Conservation (phyloP, 208 protist genomes). For the Acanthamoeba quina region DNA sequence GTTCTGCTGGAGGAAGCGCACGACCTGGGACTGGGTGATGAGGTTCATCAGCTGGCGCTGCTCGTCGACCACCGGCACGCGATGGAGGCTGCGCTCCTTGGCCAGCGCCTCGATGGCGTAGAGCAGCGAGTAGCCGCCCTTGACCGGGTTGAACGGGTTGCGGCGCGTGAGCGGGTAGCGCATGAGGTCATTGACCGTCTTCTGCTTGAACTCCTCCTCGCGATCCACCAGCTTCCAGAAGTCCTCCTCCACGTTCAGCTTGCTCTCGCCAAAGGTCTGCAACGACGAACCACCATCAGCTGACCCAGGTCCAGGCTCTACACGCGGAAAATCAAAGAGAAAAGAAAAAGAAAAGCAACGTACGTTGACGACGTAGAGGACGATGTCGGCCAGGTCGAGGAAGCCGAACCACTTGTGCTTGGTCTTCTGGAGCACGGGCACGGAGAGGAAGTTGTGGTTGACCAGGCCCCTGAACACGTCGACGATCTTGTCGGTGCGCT, state of each 20-base stretch:
- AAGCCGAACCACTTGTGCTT: constrained; percentile 55
- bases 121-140: constrained; percentile 34
- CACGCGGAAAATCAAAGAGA: no score
- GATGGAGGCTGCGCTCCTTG: constrained; percentile 11
- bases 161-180: neutral
- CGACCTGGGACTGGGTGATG: constrained; percentile 58
- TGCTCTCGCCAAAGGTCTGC: constrained; percentile 10
- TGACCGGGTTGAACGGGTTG: constrained; percentile 56
- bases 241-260: constrained; percentile 23
- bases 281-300: neutral
- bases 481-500: constrained; percentile 58
- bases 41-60: constrained; percentile 40
- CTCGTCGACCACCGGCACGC: constrained; percentile 43
- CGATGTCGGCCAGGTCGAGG: constrained; percentile 55
- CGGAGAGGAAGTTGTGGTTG: constrained; percentile 53
- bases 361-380: constrained; percentile 26
- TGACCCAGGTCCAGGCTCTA: no score
- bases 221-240: neutral
- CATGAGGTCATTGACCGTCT: constrained; percentile 50
- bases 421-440: constrained; percentile 55
- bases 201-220: constrained; percentile 52
- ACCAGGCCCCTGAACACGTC: constrained; percentile 47
- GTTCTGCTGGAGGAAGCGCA: constrained; percentile 55
- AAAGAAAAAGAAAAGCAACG: neutral
- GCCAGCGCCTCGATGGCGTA: constrained; percentile 53